Evolutionary conservation across 2,329 filamentous ascomycete genomes (phyloP).

Genomic region (Furcasterigmium furcatum): DNA sequence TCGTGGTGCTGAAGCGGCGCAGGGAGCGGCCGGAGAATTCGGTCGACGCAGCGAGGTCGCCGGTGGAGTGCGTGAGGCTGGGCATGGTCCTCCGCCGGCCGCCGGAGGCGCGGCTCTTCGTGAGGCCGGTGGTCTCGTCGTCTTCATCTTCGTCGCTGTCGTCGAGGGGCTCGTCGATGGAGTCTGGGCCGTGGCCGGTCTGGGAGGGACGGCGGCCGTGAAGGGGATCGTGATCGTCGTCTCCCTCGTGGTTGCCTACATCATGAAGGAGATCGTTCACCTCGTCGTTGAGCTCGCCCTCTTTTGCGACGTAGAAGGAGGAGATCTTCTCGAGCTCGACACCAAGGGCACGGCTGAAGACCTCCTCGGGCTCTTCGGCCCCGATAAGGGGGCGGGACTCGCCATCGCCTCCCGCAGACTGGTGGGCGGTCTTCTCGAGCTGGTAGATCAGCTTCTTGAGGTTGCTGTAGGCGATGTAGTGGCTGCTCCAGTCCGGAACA

Average conservation of each 20-base stretch:
- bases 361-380: conserved; percentile 70
- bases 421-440: conserved; percentile 81
- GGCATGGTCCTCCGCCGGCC: conserved; percentile 33
- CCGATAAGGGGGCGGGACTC: conserved; percentile 83
- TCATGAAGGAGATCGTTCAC: conserved; percentile 75
- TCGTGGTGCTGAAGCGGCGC: conserved; percentile 63
- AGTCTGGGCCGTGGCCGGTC: conserved; percentile 37
- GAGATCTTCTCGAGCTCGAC: conserved; percentile 91
- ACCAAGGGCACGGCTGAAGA: conserved; percentile 80
- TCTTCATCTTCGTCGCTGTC: conserved; percentile 64
- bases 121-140: conserved; percentile 55
- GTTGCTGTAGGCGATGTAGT: conserved; percentile 98
- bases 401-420: conserved; percentile 61
- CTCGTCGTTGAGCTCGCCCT: conserved; percentile 81
- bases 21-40: conserved; percentile 52
- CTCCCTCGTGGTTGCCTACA: conserved; percentile 59
- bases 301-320: conserved; percentile 86
- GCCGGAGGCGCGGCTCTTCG: conserved; percentile 36
- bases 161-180: conserved; percentile 55
- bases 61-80: conserved; percentile 34
- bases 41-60: conserved; percentile 60
- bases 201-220: not conserved
- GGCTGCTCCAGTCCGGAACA: conserved; percentile 97
- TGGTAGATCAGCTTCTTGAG: conserved; percentile 98
- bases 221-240: conserved; percentile 15